Percentiles rank a stretch among this genome's conserved stretches.
Evolutionary conservation across 2,329 filamentous ascomycete genomes (phyloP).

Genomic region (Fusarium sp.): DNA sequence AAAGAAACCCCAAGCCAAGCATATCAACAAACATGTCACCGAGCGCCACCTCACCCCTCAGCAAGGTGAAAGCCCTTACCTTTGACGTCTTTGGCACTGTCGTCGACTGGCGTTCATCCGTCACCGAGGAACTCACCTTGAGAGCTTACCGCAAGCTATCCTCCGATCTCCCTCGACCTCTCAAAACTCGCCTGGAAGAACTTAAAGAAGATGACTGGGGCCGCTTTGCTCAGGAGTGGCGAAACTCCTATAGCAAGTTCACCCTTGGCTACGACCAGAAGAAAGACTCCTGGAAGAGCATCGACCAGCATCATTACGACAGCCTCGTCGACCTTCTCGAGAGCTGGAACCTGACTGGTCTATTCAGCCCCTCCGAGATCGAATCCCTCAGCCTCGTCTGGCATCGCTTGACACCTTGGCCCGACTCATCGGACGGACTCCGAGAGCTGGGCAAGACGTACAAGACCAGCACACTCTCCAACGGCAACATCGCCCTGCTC

Average conservation of each 20-base stretch:
- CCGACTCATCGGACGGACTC: conserved; percentile 71
- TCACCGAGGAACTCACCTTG: conserved; percentile 69
- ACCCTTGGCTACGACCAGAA: conserved; percentile 64
- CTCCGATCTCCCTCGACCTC: conserved; percentile 60
- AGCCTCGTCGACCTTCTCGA: conserved; percentile 70
- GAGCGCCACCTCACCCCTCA: conserved; percentile 41
- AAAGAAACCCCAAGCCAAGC: background rate
- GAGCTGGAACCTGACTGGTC: conserved; percentile 65
- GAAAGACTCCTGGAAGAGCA: conserved; percentile 69
- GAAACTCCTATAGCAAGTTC: conserved; percentile 72
- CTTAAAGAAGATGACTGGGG: conserved; percentile 72
- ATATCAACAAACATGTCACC: conserved; percentile 40
- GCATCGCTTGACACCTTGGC: conserved; percentile 80
- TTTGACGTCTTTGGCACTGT: conserved; percentile 86
- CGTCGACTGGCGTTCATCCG: conserved; percentile 80
- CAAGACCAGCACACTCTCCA: conserved; percentile 76
- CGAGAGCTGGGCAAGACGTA: conserved; percentile 61
- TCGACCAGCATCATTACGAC: conserved; percentile 78
- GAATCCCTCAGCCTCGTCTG: conserved; percentile 74
- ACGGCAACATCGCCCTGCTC: conserved; percentile 78
- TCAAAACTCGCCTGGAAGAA: conserved; percentile 61
- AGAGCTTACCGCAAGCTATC: conserved; percentile 62
- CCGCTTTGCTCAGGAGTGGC: conserved; percentile 78
- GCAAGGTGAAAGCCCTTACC: conserved; percentile 68
- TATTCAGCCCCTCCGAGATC: conserved; percentile 74